phyloP scores from a whole-genome alignment of 2,329 filamentous ascomycete species.

The Diaporthe velutina region DNA sequence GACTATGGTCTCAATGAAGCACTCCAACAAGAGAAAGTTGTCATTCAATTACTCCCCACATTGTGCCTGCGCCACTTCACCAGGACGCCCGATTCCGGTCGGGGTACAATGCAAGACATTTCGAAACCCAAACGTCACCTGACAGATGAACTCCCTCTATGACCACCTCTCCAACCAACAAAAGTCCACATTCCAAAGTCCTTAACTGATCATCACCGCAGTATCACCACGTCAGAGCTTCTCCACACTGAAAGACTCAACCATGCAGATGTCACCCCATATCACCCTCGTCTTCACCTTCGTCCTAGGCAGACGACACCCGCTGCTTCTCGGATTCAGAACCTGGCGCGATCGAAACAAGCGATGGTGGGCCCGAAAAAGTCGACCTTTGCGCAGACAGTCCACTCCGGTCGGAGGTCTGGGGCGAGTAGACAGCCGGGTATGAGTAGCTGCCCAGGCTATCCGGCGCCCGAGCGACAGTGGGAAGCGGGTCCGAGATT shows the following conservation, averaged over 20 bases:
- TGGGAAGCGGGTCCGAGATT: background rate
- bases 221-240: background rate
- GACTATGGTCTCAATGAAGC: too few relatives aligned
- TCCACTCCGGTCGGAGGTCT: too few relatives aligned
- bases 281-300: rapidly evolving
- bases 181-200: background rate
- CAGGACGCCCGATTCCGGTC: too few relatives aligned
- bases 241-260: too few relatives aligned
- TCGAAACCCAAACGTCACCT: background rate
- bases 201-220: too few relatives aligned
- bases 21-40: too few relatives aligned
- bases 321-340: background rate
- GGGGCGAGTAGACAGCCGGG: too few relatives aligned
- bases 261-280: too few relatives aligned
- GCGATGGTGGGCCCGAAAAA: background rate
- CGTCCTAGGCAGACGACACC: background rate
- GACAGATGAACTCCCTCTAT: background rate
- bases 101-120: background rate
- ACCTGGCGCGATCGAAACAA: background rate
- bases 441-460: background rate
- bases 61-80: too few relatives aligned
- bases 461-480: background rate
- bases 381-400: background rate
- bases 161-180: background rate
- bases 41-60: too few relatives aligned